Conservation (phyloP, 2,329 filamentous ascomycete genomes). For the Coniochaeta prunicola region DNA sequence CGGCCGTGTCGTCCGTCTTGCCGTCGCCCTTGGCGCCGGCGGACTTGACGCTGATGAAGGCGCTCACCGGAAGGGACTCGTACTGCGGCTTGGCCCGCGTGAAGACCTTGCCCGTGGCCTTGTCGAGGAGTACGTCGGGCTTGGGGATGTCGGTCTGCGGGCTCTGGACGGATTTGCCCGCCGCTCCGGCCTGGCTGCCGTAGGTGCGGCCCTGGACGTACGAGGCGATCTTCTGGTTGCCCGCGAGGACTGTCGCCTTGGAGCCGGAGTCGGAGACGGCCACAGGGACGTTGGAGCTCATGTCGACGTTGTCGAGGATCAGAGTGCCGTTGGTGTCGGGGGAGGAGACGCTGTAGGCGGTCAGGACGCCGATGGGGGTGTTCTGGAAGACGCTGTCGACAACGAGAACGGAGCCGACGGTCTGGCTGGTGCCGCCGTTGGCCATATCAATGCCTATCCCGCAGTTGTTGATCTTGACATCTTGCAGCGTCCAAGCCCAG, state of each 20-base stretch:
- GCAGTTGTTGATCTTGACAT: constrained; percentile 65
- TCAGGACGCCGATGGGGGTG: constrained; percentile 69
- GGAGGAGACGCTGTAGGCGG: constrained; percentile 58
- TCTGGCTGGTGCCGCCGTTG: constrained; percentile 54
- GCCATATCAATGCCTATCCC: constrained; percentile 75
- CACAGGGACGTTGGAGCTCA: constrained; percentile 56
- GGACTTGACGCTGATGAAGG: constrained; percentile 77
- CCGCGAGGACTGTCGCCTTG: constrained; percentile 54
- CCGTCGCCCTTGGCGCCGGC: constrained; percentile 85
- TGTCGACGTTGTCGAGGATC: constrained; percentile 85
- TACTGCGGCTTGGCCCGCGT: constrained; percentile 89
- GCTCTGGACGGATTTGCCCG: constrained; percentile 51
- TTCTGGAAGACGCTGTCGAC: constrained; percentile 74
- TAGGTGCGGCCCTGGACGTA: constrained; percentile 81
- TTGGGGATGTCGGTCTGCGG: constrained; percentile 48
- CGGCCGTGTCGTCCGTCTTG: constrained; percentile 75
- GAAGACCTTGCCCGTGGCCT: constrained; percentile 59
- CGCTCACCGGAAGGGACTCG: constrained; percentile 53
- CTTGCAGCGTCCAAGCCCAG: constrained; percentile 80
- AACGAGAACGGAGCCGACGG: constrained; percentile 78
- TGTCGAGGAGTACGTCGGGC: constrained; percentile 58
- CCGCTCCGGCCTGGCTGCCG: constrained; percentile 35
- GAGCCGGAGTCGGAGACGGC: constrained; percentile 58
- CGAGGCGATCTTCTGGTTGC: constrained; percentile 59
- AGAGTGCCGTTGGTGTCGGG: constrained; percentile 71